Evolutionary conservation across 192 early-diverging fungal species (phyloP).

Genomic region (Thamnidium elegans): DNA sequence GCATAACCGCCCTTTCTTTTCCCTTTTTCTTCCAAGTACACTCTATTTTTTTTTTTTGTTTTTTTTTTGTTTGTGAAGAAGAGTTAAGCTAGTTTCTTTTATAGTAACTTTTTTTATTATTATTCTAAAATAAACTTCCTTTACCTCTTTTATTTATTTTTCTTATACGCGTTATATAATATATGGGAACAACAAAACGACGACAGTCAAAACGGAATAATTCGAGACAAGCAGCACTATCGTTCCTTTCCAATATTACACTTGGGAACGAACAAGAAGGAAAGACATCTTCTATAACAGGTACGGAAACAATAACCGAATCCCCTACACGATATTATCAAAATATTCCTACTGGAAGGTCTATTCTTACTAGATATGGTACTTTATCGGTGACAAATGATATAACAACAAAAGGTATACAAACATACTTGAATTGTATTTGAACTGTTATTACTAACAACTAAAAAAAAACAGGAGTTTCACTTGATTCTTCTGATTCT

Average conservation of each 20-base stretch:
- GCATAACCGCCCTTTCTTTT: too few species aligned
- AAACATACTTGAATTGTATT: background rate
- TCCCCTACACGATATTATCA: background rate
- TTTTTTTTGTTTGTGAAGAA: too few species aligned
- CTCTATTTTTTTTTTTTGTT: too few species aligned
- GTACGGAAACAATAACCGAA: background rate
- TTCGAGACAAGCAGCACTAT: constrained; percentile 29
- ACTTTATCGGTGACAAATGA: background rate
- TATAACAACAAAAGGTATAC: background rate
- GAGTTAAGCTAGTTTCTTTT: too few species aligned
- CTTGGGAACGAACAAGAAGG: constrained; percentile 23
- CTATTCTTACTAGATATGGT: background rate
- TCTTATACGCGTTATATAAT: too few species aligned
- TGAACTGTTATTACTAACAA: background rate
- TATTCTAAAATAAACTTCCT: too few species aligned
- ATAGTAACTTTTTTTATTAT: too few species aligned
- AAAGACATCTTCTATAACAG: background rate
- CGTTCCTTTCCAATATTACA: constrained; percentile 30
- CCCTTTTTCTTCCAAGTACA: too few species aligned
- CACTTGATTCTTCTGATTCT: constrained; percentile 2
- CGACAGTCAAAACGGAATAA: constrained; percentile 24
- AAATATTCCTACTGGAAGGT: background rate
- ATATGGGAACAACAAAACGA: constrained; percentile 21
- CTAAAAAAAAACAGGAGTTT: background rate
- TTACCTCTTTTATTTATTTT: too few species aligned